These are phyloP conservation scores for Nicotiana knightiana DNA, from an alignment of 257 asterid genomes.

Conservation along the genomic window DNA sequence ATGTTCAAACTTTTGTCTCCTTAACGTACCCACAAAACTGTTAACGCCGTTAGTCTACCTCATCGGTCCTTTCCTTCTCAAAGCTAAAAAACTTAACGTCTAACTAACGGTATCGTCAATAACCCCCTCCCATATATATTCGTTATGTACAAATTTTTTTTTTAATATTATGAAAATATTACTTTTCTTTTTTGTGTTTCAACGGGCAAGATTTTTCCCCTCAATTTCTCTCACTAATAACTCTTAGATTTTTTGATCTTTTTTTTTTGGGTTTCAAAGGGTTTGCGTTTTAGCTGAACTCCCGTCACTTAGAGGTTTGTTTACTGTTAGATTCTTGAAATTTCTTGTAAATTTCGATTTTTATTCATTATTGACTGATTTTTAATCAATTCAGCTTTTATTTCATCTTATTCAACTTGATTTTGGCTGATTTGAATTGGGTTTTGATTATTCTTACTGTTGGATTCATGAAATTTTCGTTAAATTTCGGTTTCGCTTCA, in stretches of 20 bases:
- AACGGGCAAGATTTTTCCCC: slow-evolving; percentile 63
- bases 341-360: slow-evolving; percentile 5
- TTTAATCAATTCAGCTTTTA: slow-evolving; percentile 27
- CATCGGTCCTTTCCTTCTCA: neutral
- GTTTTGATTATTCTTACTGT: neutral
- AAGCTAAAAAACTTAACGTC: slow-evolving; percentile 21
- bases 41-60: slow-evolving; percentile 32
- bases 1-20: slow-evolving; percentile 70
- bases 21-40: slow-evolving; percentile 55
- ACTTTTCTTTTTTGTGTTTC: slow-evolving; percentile 47
- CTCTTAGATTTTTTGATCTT: slow-evolving; percentile 13
- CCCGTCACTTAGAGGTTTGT: slow-evolving; percentile 16
- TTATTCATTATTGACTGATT: neutral
- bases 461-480: neutral
- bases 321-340: slow-evolving; percentile 17
- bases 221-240: slow-evolving; percentile 36
- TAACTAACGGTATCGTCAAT: slow-evolving; percentile 62
- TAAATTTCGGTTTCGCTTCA: too few species aligned
- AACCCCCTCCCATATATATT: slow-evolving; percentile 49
- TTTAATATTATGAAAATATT: slow-evolving; percentile 24
- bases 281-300: slow-evolving; percentile 34
- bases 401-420: slow-evolving; percentile 15
- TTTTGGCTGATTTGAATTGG: neutral
- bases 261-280: slow-evolving; percentile 16
- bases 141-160: slow-evolving; percentile 63